phyloP scores from a whole-genome alignment of 1,284 basidiomycete genomes.

The Thecaphora thlaspeos region DNA sequence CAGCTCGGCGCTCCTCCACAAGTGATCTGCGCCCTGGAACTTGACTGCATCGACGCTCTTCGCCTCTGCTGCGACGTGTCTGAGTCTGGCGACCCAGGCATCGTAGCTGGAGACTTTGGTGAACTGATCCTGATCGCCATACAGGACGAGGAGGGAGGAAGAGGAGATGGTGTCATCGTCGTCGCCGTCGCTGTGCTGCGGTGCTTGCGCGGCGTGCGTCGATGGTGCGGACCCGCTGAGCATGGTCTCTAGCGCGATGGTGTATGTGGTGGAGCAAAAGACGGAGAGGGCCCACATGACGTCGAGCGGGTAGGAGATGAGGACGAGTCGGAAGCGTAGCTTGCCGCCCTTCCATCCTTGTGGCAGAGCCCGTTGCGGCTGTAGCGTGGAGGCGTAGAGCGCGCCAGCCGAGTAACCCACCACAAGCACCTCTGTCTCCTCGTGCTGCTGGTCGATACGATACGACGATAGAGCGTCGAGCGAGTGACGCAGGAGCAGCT shows the following conservation, averaged over 20 bases:
- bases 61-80: slow-evolving; percentile 2
- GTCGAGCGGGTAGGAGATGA: slow-evolving; percentile 35
- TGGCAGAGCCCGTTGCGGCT: not conserved
- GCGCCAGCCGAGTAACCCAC: slow-evolving; percentile 31
- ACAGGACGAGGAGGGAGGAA: slow-evolving; percentile 17
- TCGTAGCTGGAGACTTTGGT: slow-evolving; percentile 20
- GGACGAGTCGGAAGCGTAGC: slow-evolving; percentile 4
- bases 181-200: slow-evolving; percentile 10
- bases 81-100: slow-evolving; percentile 15
- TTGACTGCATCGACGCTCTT: slow-evolving; percentile 6
- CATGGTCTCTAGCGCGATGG: slow-evolving; percentile 14
- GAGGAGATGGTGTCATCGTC: slow-evolving; percentile 8
- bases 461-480: slow-evolving; percentile 7
- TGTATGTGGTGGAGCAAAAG: slow-evolving; percentile 17
- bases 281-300: slow-evolving; percentile 38
- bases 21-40: slow-evolving; percentile 31
- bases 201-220: too few relatives aligned
- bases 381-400: slow-evolving; percentile 24
- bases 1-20: slow-evolving; percentile 14
- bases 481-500: slow-evolving; percentile 18
- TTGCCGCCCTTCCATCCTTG: slow-evolving; percentile 6
- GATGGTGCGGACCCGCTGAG: too few relatives aligned
- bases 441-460: too few relatives aligned
- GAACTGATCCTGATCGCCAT: slow-evolving; percentile 35
- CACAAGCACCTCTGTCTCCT: slow-evolving; percentile 6